phyloP scores from a whole-genome alignment of 1,284 basidiomycete species.

The Marasmius tenuissimus region DNA sequence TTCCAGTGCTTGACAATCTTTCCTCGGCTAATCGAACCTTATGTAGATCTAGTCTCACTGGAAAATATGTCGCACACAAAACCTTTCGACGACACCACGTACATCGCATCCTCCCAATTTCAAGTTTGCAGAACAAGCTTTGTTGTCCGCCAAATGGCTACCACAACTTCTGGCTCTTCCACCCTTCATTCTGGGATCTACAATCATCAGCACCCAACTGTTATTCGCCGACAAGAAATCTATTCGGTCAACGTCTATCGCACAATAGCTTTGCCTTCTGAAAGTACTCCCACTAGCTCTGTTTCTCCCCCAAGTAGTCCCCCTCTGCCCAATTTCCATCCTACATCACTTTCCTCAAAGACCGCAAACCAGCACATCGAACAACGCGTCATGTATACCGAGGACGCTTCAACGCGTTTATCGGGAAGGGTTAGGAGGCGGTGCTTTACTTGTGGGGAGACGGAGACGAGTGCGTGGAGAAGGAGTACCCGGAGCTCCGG shows the following conservation, averaged over 20 bases:
- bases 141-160: background rate
- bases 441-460: background rate
- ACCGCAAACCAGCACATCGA: background rate
- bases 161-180: background rate
- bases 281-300: background rate
- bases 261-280: background rate
- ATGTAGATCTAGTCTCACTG: background rate
- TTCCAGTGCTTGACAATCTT: background rate
- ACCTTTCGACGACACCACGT: background rate
- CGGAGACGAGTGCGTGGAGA: background rate
- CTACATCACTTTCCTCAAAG: background rate
- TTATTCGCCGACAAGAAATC: background rate
- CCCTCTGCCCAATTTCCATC: background rate
- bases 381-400: background rate
- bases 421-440: background rate
- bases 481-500: background rate
- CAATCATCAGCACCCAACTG: background rate
- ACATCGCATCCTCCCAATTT: background rate
- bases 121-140: background rate
- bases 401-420: background rate
- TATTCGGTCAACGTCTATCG: background rate
- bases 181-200: background rate
- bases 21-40: background rate
- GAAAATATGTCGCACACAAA: background rate
- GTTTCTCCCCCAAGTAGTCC: background rate